phyloP scores from a whole-genome alignment of 768 basidiomycete genomes.

The Pleurotus cornucopiae region DNA sequence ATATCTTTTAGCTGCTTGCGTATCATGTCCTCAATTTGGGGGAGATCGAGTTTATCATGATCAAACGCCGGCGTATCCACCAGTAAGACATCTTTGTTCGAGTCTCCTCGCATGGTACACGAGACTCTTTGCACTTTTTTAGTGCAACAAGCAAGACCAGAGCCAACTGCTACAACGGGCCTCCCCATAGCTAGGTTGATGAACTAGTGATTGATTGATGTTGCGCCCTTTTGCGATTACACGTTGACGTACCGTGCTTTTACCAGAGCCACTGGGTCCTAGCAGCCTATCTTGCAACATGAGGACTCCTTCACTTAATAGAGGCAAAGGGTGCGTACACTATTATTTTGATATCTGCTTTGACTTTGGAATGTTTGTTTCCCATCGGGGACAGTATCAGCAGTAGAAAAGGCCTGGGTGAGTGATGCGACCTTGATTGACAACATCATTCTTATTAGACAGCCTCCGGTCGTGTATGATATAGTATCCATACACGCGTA shows the following conservation, averaged over 20 bases:
- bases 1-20: constrained; percentile 8
- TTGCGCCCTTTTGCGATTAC: neutral
- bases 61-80: constrained; percentile 18
- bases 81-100: constrained; percentile 6
- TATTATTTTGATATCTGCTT: neutral
- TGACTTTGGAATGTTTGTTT: neutral
- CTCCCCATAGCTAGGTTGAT: constrained; percentile 10
- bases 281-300: neutral
- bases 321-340: neutral
- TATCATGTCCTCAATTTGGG: constrained; percentile 9
- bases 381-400: neutral
- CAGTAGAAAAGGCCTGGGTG: no score
- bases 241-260: neutral
- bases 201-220: constrained; percentile 8
- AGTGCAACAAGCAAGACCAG: constrained; percentile 12
- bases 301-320: no score
- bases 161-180: neutral
- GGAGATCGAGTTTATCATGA: constrained; percentile 8
- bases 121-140: constrained; percentile 5
- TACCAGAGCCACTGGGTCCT: neutral
- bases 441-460: no score
- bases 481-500: no score
- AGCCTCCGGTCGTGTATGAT: no score
- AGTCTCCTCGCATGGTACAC: neutral
- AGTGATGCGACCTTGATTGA: no score